Conservation (phyloP, 768 basidiomycete species). For the Zangia roseola region DNA sequence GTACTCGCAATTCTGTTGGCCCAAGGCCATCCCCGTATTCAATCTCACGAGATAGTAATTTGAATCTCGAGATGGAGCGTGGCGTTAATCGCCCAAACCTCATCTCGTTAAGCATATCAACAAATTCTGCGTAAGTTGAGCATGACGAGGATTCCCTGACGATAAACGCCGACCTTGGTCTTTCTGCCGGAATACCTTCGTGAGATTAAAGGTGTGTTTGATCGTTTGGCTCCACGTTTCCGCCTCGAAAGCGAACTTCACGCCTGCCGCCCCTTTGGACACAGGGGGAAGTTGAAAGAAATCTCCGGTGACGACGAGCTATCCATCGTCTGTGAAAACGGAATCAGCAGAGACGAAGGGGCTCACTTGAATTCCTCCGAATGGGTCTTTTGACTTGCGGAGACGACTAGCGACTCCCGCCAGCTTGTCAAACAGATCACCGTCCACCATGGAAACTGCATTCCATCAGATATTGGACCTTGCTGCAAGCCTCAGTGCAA, state of each 20-base stretch:
- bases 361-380: conserved; percentile 89
- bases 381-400: conserved; percentile 64
- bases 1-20: conserved; percentile 83
- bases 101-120: conserved; percentile 99
- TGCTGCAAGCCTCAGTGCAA: not conserved
- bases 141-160: not conserved
- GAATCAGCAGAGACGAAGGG: not conserved
- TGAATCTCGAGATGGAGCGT: conserved; percentile 71
- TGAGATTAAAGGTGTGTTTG: conserved; percentile 84
- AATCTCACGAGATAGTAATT: conserved; percentile 64
- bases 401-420: conserved; percentile 64
- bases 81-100: conserved; percentile 74
- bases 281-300: conserved; percentile 99
- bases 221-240: conserved; percentile 71
- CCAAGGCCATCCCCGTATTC: conserved; percentile 77
- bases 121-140: conserved; percentile 60
- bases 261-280: conserved; percentile 49
- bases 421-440: conserved; percentile 89
- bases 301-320: conserved; percentile 93
- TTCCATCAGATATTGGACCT: not conserved
- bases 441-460: conserved; percentile 96
- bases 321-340: conserved; percentile 3
- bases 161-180: conserved; percentile 65
- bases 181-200: conserved; percentile 92
- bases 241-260: conserved; percentile 94